Evolutionary conservation across 2,329 filamentous ascomycete species (phyloP).

Genomic region (Diplodia scrobiculata): DNA sequence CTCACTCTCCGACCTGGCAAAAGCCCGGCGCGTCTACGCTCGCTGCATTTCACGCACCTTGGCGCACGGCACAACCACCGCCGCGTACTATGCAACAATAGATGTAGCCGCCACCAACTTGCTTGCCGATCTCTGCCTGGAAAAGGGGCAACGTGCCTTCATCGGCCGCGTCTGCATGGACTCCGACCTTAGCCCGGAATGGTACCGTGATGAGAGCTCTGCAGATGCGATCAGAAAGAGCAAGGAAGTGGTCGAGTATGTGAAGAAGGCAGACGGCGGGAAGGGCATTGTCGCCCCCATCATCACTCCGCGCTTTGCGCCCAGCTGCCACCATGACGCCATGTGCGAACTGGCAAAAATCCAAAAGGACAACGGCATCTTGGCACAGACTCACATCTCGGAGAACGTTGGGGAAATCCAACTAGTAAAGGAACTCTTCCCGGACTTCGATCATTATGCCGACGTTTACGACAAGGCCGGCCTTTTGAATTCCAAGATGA

Average conservation of each 20-base stretch:
- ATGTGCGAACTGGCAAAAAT: slow-evolving; percentile 67
- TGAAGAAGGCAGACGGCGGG: slow-evolving; percentile 65
- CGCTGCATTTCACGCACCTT: slow-evolving; percentile 79
- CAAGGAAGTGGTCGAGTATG: slow-evolving; percentile 57
- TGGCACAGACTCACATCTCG: slow-evolving; percentile 85
- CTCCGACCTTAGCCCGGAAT: slow-evolving; percentile 62
- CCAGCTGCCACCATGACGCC: slow-evolving; percentile 56
- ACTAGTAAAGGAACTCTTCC: slow-evolving; percentile 72
- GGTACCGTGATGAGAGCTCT: slow-evolving; percentile 74
- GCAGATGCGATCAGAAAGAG: slow-evolving; percentile 60
- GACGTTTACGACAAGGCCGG: slow-evolving; percentile 75
- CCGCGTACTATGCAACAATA: slow-evolving; percentile 91
- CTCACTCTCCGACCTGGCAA: slow-evolving; percentile 65
- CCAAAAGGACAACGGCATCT: slow-evolving; percentile 63
- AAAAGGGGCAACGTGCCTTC: slow-evolving; percentile 81
- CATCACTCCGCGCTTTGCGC: slow-evolving; percentile 69
- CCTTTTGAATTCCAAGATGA: slow-evolving; percentile 70
- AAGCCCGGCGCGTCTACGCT: slow-evolving; percentile 72
- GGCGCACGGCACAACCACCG: slow-evolving; percentile 87
- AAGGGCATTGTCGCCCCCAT: slow-evolving; percentile 72
- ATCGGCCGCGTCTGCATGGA: slow-evolving; percentile 94
- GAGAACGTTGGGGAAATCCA: slow-evolving; percentile 76
- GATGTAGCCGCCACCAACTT: slow-evolving; percentile 88
- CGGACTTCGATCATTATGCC: slow-evolving; percentile 65
- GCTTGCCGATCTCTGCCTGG: slow-evolving; percentile 79